Conservation (phyloP, 2,329 filamentous ascomycete species). For the Tolypocladium pustulatum region DNA sequence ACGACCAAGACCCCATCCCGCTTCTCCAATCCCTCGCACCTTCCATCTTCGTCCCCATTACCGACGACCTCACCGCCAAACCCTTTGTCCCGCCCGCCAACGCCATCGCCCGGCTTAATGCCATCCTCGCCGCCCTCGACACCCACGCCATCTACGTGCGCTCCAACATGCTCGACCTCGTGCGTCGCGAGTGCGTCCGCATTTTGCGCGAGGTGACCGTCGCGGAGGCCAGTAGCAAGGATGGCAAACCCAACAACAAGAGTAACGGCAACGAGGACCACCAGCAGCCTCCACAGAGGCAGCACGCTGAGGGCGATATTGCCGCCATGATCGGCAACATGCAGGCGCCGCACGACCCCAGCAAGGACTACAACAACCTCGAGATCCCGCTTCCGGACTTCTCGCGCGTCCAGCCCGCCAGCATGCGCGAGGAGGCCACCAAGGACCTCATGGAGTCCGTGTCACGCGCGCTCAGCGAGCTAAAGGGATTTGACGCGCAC, state of each 20-base stretch:
- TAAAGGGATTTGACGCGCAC: conserved; percentile 15
- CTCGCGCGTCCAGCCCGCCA: conserved; percentile 1
- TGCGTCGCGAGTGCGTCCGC: conserved; percentile 20
- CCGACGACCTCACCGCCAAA: conserved; percentile 8
- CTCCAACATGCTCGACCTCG: conserved; percentile 18
- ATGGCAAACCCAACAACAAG: neutral
- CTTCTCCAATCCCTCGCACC: conserved; percentile 12
- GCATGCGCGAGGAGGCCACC: conserved; percentile 12
- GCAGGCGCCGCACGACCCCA: conserved; percentile 8
- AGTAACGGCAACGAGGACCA: neutral
- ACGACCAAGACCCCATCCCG: conserved; percentile 3
- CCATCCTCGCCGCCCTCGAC: conserved; percentile 12
- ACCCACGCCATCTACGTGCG: conserved; percentile 15
- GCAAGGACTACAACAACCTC: conserved; percentile 3
- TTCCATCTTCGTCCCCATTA: conserved; percentile 24
- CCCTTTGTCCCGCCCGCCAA: conserved; percentile 7
- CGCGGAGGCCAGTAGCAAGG: conserved; percentile 4
- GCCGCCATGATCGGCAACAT: conserved; percentile 20
- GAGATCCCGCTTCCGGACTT: conserved; percentile 10
- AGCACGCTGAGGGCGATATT: neutral
- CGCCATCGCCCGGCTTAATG: conserved; percentile 8
- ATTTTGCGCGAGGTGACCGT: conserved; percentile 12
- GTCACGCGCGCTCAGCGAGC: conserved; percentile 7
- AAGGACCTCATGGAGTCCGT: conserved; percentile 11
- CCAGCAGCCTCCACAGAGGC: neutral